phyloP scores from a whole-genome alignment of 495 filamentous ascomycete species.

The Neurospora pannonica region DNA sequence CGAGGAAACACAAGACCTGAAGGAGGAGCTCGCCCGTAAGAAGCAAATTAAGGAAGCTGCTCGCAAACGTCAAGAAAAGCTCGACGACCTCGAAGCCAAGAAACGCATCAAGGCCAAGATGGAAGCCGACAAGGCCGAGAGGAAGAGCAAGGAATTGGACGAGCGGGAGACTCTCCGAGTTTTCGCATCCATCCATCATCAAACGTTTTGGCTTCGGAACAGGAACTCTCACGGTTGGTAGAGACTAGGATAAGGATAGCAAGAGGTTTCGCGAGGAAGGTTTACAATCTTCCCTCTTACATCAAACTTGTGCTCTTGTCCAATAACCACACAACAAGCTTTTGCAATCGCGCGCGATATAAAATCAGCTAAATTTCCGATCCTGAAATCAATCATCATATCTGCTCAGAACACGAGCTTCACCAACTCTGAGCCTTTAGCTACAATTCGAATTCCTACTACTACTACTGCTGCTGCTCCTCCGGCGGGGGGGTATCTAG shows the following conservation, averaged over 20 bases:
- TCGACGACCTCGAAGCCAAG: constrained; percentile 77
- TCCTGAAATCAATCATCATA: not conserved
- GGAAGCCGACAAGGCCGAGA: constrained; percentile 78
- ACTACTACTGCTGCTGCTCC: too few relatives aligned
- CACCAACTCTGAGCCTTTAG: not conserved
- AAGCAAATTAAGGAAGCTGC: constrained; percentile 84
- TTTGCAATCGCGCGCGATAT: too few relatives aligned
- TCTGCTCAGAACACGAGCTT: not conserved
- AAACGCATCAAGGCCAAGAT: constrained; percentile 85
- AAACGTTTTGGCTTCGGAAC: too few relatives aligned
- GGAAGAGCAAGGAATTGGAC: constrained; percentile 54
- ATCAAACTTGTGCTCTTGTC: not conserved
- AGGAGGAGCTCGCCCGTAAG: constrained; percentile 77
- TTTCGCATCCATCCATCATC: too few relatives aligned
- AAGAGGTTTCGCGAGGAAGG: too few relatives aligned
- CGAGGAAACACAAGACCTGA: constrained; percentile 65
- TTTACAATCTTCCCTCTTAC: not conserved
- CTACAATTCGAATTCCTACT: not conserved
- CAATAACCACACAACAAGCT: not conserved
- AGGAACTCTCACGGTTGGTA: too few relatives aligned
- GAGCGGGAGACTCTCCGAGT: too few relatives aligned
- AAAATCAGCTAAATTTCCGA: not conserved
- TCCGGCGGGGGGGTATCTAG: too few relatives aligned
- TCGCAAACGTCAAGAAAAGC: constrained; percentile 76
- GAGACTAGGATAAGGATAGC: too few relatives aligned